phyloP scores from a whole-genome alignment of 2,329 filamentous ascomycete species.

The Ophiocordyceps camponoti-rufipedis region DNA sequence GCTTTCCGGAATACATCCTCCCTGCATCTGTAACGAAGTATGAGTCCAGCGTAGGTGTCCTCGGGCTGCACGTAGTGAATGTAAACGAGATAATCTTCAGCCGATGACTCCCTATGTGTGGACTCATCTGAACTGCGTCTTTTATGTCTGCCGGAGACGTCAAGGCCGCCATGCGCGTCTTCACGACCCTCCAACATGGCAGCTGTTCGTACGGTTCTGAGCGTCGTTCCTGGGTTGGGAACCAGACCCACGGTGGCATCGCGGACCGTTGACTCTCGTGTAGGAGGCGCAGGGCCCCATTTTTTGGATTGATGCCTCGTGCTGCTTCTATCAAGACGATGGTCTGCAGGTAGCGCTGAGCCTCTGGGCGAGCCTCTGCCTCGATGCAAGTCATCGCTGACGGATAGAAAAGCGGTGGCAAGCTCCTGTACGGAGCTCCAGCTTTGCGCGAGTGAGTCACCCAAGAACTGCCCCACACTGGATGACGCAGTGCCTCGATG shows the following conservation, averaged over 20 bases:
- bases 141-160: constrained; percentile 39
- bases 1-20: constrained; percentile 68
- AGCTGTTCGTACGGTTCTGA: constrained; percentile 37
- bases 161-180: constrained; percentile 38
- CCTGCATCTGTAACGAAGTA: constrained; percentile 77
- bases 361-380: constrained; percentile 1
- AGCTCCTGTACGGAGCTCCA: constrained; percentile 39
- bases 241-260: constrained; percentile 33
- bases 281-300: constrained; percentile 35
- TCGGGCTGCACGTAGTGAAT: constrained; percentile 66
- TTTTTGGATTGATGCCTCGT: constrained; percentile 6
- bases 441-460: constrained; percentile 31
- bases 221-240: constrained; percentile 31
- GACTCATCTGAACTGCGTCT: constrained; percentile 50
- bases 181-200: constrained; percentile 43
- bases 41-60: constrained; percentile 82
- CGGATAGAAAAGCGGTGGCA: constrained; percentile 23
- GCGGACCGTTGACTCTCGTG: constrained; percentile 16
- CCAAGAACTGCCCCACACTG: constrained; percentile 20
- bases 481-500: constrained; percentile 3
- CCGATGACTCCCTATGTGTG: constrained; percentile 32
- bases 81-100: constrained; percentile 69
- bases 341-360: constrained; percentile 6
- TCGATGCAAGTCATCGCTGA: constrained; percentile 7
- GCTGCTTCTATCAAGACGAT: constrained; percentile 5